phyloP scores from a whole-genome alignment of 139 green algal genomes.

The Coelastrella sp. region DNA sequence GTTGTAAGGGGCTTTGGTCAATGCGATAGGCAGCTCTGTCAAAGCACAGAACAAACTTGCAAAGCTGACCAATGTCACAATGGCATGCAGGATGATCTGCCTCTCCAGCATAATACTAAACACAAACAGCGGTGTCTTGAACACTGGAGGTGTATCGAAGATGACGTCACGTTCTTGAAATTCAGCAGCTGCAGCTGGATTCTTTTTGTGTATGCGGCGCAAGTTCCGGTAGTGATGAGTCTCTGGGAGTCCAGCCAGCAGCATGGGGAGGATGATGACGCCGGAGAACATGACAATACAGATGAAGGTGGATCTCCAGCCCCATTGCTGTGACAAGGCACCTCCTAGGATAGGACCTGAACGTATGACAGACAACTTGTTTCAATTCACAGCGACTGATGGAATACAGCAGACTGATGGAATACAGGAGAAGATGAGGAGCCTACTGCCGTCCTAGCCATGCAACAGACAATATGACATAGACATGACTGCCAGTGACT shows the following conservation, averaged over 20 bases:
- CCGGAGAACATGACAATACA: not conserved
- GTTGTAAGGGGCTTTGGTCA: slow-evolving; percentile 16
- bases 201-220: not conserved
- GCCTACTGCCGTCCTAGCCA: too few relatives aligned
- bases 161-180: slow-evolving; percentile 2
- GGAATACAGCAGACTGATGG: too few relatives aligned
- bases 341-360: slow-evolving; percentile 36
- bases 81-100: not conserved
- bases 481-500: too few relatives aligned
- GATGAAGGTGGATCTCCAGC: slow-evolving; percentile 35
- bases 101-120: slow-evolving; percentile 6
- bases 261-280: not conserved
- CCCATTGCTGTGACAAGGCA: slow-evolving; percentile 22
- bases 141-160: not conserved
- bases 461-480: too few relatives aligned
- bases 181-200: slow-evolving; percentile 7
- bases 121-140: not conserved
- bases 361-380: not conserved
- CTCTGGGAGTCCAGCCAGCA: not conserved
- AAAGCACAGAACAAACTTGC: not conserved
- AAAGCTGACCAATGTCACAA: slow-evolving; percentile 21
- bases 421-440: too few relatives aligned
- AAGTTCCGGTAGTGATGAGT: slow-evolving; percentile 28
- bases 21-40: not conserved
- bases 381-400: too few relatives aligned